These are phyloP conservation scores for Filobasidium floriforme DNA, from an alignment of 768 basidiomycete genomes.

Conservation along the genomic window DNA sequence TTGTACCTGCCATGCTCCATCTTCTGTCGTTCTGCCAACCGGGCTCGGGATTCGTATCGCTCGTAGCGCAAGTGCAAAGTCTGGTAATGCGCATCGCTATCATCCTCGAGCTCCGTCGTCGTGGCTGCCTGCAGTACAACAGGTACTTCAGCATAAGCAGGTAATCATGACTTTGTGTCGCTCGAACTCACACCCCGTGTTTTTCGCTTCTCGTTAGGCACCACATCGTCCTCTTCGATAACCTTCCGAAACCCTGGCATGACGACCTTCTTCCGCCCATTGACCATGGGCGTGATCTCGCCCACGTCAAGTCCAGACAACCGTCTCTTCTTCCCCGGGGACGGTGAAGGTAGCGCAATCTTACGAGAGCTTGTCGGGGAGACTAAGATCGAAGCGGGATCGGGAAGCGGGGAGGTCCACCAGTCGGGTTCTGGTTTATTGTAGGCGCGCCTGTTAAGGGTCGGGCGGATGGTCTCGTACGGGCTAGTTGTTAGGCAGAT, in stretches of 20 bases:
- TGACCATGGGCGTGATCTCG: not conserved
- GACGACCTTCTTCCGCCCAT: conserved; percentile 6
- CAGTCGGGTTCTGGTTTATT: conserved; percentile 9
- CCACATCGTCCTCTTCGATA: conserved; percentile 5
- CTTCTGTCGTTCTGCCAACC: conserved; percentile 12
- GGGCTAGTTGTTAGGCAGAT: not conserved
- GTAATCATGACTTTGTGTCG: not conserved
- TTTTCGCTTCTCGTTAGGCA: conserved; percentile 1
- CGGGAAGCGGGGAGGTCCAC: not conserved
- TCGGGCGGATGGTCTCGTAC: not conserved
- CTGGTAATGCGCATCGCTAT: conserved; percentile 6
- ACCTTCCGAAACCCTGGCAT: conserved; percentile 7
- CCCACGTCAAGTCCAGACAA: not conserved
- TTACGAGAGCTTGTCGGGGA: not conserved
- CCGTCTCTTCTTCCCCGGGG: not conserved
- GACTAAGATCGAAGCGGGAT: not conserved
- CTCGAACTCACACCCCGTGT: not conserved
- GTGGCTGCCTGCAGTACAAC: conserved; percentile 6
- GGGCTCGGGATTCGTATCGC: conserved; percentile 9
- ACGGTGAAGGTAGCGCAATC: not conserved
- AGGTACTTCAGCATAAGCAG: not conserved
- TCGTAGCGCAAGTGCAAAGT: conserved; percentile 14
- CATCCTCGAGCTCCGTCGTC: conserved; percentile 4
- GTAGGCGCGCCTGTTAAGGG: not conserved
- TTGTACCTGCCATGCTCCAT: conserved; percentile 17